Conservation (phyloP, 192 early-diverging fungal genomes). For the Ramicandelaber brevisporus region DNA sequence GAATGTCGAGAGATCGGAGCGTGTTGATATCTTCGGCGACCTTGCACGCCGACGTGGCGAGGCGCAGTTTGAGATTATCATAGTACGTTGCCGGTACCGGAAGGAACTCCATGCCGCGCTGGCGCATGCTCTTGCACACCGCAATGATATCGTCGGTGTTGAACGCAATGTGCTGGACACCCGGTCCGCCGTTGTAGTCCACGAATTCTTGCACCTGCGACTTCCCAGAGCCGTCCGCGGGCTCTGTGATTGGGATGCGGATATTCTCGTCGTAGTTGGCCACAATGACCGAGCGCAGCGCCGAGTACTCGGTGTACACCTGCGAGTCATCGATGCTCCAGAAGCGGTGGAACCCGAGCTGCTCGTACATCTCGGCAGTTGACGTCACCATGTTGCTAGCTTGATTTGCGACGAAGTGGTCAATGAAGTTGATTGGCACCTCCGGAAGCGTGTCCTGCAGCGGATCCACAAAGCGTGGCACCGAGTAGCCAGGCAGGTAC, state of each 20-base stretch:
- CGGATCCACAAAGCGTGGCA: conserved; percentile 17
- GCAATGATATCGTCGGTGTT: conserved; percentile 68
- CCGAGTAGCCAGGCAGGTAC: conserved; percentile 63
- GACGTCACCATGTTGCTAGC: conserved; percentile 72
- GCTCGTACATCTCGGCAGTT: conserved; percentile 71
- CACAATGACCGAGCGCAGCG: conserved; percentile 88
- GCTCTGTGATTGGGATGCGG: conserved; percentile 98
- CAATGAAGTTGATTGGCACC: conserved; percentile 47
- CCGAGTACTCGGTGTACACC: conserved; percentile 86
- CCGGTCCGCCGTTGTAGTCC: conserved; percentile 33
- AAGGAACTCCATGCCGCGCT: conserved; percentile 78
- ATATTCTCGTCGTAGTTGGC: conserved; percentile 68
- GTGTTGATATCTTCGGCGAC: conserved; percentile 60
- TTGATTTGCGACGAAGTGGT: conserved; percentile 92
- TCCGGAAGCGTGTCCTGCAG: conserved; percentile 30
- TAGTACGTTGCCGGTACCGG: conserved; percentile 68
- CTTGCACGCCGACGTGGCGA: conserved; percentile 38
- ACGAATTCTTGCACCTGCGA: conserved; percentile 67
- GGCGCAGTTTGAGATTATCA: conserved; percentile 45
- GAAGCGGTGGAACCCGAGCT: conserved; percentile 93
- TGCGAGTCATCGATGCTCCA: conserved; percentile 95
- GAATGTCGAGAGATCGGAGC: conserved; percentile 62
- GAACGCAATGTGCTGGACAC: conserved; percentile 86
- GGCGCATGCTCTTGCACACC: conserved; percentile 47
- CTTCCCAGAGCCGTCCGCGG: conserved; percentile 75